phyloP scores from a whole-genome alignment of 2,329 filamentous ascomycete genomes.

The Pezicula neosporulosa region DNA sequence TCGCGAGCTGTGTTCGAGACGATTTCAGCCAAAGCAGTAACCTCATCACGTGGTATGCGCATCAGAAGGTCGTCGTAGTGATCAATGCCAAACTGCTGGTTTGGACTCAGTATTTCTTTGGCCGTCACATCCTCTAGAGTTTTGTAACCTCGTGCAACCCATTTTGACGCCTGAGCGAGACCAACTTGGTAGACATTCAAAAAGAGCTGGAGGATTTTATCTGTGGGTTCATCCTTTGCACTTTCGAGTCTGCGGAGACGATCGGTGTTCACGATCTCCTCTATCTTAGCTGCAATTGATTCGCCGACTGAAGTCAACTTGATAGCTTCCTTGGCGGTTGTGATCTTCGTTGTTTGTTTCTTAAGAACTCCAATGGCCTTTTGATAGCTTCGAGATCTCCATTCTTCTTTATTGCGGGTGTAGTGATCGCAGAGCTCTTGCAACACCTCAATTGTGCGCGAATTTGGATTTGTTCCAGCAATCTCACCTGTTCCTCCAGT shows the following conservation, averaged over 20 bases:
- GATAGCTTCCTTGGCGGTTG: constrained; percentile 66
- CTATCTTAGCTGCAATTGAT: constrained; percentile 78
- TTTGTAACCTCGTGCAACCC: constrained; percentile 71
- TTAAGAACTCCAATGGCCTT: constrained; percentile 72
- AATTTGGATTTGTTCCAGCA: constrained; percentile 61
- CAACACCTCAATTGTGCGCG: constrained; percentile 70
- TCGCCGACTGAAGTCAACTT: constrained; percentile 66
- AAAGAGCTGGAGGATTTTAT: constrained; percentile 65
- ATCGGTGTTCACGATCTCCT: constrained; percentile 79
- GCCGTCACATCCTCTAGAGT: constrained; percentile 68
- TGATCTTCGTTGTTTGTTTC: constrained; percentile 60
- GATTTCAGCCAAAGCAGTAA: constrained; percentile 63
- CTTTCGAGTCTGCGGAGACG: constrained; percentile 69
- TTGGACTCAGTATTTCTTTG: constrained; percentile 60
- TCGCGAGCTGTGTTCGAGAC: constrained; percentile 56
- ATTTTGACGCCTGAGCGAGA: constrained; percentile 63
- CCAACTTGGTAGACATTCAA: constrained; percentile 79
- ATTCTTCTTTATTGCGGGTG: constrained; percentile 68
- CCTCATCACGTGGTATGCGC: constrained; percentile 75
- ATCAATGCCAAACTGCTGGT: constrained; percentile 73
- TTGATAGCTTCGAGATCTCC: constrained; percentile 73
- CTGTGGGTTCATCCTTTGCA: constrained; percentile 62
- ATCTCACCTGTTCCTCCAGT: constrained; percentile 42
- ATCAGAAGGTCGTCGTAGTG: constrained; percentile 76
- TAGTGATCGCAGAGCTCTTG: constrained; percentile 80